Conservation (phyloP, 345 rosid genomes). For the Eucalyptus leucophloia region DNA sequence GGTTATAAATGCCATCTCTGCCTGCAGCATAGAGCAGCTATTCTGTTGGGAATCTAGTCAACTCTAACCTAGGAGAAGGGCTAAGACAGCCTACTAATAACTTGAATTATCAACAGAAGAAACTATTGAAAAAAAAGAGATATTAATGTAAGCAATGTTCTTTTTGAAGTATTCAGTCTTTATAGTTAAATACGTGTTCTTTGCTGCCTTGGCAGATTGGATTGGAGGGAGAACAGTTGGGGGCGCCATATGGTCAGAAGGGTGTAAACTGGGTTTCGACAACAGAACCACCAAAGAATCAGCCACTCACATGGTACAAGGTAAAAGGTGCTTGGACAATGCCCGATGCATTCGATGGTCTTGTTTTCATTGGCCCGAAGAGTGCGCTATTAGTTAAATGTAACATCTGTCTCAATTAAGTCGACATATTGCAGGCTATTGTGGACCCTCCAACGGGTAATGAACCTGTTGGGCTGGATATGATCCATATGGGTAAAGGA, state of each 20-base stretch:
- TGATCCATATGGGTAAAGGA: conserved; percentile 92
- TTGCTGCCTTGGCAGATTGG: conserved; percentile 37
- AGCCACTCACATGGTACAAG: conserved; percentile 94
- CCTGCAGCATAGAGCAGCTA: not conserved
- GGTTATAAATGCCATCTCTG: not conserved
- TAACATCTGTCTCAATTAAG: not conserved
- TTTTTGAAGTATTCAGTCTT: not conserved
- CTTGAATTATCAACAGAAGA: not conserved
- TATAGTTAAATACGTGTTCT: not conserved
- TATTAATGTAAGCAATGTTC: not conserved
- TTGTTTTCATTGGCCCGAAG: not conserved
- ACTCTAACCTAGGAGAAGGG: not conserved
- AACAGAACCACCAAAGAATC: conserved; percentile 49
- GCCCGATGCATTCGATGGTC: not conserved
- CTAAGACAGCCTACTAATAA: not conserved
- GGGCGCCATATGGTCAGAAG: conserved; percentile 31
- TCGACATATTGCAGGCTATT: conserved; percentile 27
- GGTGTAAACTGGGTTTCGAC: conserved; percentile 57
- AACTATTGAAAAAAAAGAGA: not conserved
- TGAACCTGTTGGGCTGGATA: conserved; percentile 86
- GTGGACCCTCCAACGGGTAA: conserved; percentile 68
- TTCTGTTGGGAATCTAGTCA: not conserved
- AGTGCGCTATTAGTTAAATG: not conserved
- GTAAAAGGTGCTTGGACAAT: conserved; percentile 10
- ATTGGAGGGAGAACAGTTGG: conserved; percentile 65